A percentile compares a stretch with the other conserved stretches of the same genome.
phyloP scores from a whole-genome alignment of 1,284 basidiomycete genomes.

The Sporisorium iseilematis-ciliati region DNA sequence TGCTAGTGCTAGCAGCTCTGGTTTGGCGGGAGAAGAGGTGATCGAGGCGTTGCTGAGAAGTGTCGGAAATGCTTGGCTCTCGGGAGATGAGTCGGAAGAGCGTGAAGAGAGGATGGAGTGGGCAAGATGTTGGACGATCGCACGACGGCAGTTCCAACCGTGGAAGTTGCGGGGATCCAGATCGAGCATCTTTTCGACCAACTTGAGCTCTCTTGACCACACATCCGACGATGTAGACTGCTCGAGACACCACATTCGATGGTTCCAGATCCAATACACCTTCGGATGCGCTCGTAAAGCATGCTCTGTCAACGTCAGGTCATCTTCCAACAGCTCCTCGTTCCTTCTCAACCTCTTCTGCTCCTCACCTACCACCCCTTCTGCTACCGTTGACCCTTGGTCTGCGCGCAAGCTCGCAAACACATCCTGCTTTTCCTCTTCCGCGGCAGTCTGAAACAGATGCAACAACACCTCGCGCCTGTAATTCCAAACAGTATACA shows the following conservation, averaged over 20 bases:
- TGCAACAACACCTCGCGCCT: conserved; percentile 52
- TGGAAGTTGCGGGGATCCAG: conserved; percentile 66
- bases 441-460: conserved; percentile 28
- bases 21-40: neutral
- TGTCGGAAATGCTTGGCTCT: conserved; percentile 14
- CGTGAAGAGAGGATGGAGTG: conserved; percentile 22
- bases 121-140: conserved; percentile 55
- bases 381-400: neutral
- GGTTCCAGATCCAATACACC: conserved; percentile 70
- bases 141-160: conserved; percentile 67
- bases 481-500: conserved; percentile 68
- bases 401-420: conserved; percentile 37
- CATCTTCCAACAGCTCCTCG: conserved; percentile 44
- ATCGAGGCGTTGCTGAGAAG: conserved; percentile 15
- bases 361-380: neutral
- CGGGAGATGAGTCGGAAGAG: neutral
- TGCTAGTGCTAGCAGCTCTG: conserved; percentile 39
- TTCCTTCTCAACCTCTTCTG: conserved; percentile 10
- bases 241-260: conserved; percentile 66
- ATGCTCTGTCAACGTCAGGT: conserved; percentile 62
- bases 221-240: conserved; percentile 18
- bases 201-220: conserved; percentile 60
- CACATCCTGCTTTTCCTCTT: conserved; percentile 33
- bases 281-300: conserved; percentile 67
- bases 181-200: conserved; percentile 68